phyloP scores from a whole-genome alignment of 2,329 filamentous ascomycete species.

The Talaromyces sp. region DNA sequence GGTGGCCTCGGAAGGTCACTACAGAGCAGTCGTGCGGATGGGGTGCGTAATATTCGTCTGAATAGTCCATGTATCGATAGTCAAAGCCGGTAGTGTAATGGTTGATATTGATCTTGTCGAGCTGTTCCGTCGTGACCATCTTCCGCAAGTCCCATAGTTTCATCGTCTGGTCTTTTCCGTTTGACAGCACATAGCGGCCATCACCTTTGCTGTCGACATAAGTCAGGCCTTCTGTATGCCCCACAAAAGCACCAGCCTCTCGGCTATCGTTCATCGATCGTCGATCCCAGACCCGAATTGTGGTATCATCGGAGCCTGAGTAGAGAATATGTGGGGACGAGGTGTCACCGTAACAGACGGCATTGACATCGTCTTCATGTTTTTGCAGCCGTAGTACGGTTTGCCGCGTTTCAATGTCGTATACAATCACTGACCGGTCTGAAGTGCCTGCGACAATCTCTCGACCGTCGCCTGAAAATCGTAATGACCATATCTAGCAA shows the following conservation, averaged over 20 bases:
- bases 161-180: constrained; percentile 94
- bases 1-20: constrained; percentile 89
- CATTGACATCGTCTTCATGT: constrained; percentile 87
- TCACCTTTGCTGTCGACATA: constrained; percentile 80
- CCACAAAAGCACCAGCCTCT: constrained; percentile 61
- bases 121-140: constrained; percentile 68
- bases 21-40: constrained; percentile 85
- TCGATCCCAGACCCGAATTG: constrained; percentile 93
- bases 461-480: constrained; percentile 86
- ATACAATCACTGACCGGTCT: constrained; percentile 74
- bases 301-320: constrained; percentile 90
- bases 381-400: constrained; percentile 71
- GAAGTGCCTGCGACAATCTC: constrained; percentile 89
- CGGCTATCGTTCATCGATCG: constrained; percentile 61
- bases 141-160: constrained; percentile 94
- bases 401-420: constrained; percentile 78
- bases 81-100: constrained; percentile 58
- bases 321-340: constrained; percentile 89
- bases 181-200: constrained; percentile 82
- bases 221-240: constrained; percentile 61
- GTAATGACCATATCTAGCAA: constrained; percentile 73
- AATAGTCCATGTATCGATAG: constrained; percentile 56
- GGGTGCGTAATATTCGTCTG: constrained; percentile 52
- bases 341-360: constrained; percentile 90
- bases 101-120: constrained; percentile 49